These are phyloP conservation scores for Taphrina wiesneri DNA, from an alignment of 1,139 yeast species.

Conservation along the genomic window DNA sequence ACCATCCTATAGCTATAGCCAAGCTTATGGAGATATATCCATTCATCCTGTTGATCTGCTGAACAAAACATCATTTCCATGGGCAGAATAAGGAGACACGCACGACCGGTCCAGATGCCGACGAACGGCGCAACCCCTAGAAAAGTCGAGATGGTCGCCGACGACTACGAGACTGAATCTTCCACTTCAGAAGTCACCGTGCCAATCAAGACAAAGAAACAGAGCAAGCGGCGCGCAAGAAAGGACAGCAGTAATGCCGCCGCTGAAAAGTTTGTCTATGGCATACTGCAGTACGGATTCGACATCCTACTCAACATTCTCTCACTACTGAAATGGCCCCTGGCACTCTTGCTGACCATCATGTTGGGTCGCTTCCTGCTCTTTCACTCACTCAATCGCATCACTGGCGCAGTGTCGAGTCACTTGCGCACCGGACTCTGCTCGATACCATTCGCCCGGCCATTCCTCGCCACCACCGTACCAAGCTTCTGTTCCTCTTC, in stretches of 20 bases:
- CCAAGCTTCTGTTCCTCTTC: conserved; percentile 14
- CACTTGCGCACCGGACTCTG: conserved; percentile 19
- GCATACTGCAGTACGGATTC: not conserved
- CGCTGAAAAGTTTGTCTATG: not conserved
- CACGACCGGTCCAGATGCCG: not conserved
- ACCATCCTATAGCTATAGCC: not conserved
- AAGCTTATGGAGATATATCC: no score
- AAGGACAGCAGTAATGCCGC: not conserved
- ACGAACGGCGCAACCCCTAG: not conserved
- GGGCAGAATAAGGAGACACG: conserved; percentile 1
- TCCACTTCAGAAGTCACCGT: not conserved
- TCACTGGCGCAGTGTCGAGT: conserved; percentile 1
- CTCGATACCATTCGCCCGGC: conserved; percentile 15
- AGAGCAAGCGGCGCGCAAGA: not conserved
- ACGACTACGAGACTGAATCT: not conserved
- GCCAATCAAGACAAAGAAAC: not conserved
- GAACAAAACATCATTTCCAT: not conserved
- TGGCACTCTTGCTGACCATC: conserved; percentile 14
- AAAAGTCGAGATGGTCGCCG: not conserved
- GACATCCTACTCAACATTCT: conserved; percentile 15
- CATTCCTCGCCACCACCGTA: conserved; percentile 1
- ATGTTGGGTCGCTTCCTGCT: conserved; percentile 16
- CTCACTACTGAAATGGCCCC: conserved; percentile 26
- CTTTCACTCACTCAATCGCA: not conserved
- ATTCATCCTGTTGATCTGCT: no score